phyloP scores from a whole-genome alignment of 2,329 filamentous ascomycete genomes.

The Paraconiothyrium sp. region DNA sequence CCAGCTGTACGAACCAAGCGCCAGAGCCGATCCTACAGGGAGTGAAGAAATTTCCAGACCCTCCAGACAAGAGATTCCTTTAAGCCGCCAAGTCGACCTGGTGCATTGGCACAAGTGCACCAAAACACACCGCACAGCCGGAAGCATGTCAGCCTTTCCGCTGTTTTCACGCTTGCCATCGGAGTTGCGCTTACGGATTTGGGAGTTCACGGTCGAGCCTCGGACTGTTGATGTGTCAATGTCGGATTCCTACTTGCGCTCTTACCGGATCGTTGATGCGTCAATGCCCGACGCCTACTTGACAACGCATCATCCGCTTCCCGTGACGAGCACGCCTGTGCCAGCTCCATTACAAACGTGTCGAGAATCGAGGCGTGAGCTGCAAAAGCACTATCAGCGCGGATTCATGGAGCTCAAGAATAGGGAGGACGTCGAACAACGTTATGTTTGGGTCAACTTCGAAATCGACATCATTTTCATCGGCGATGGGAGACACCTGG shows the following conservation, averaged over 20 bases:
- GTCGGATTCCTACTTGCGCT: not conserved
- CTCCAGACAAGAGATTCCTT: not conserved
- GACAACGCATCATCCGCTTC: not conserved
- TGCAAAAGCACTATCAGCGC: constrained; percentile 4
- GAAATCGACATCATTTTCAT: not conserved
- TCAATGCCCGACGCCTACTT: too few relatives aligned
- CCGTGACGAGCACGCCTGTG: constrained; percentile 10
- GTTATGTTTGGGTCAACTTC: constrained; percentile 5
- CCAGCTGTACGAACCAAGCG: not conserved
- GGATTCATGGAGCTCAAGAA: not conserved
- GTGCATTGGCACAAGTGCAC: not conserved
- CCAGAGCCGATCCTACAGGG: not conserved
- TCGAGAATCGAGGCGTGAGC: constrained; percentile 1
- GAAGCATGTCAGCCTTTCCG: constrained; percentile 18
- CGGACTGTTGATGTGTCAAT: constrained; percentile 18
- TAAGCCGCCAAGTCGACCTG: not conserved
- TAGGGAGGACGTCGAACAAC: not conserved
- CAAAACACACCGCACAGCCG: not conserved
- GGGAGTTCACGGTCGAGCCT: constrained; percentile 24
- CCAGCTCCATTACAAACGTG: constrained; percentile 5
- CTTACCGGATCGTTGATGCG: too few relatives aligned
- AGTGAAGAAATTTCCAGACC: not conserved
- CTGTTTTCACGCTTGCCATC: constrained; percentile 19
- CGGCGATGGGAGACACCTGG: not conserved
- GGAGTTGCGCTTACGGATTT: constrained; percentile 21